Evolutionary conservation across 2,329 filamentous ascomycete genomes (phyloP).

Genomic region (Cordyceps tenuipes): DNA sequence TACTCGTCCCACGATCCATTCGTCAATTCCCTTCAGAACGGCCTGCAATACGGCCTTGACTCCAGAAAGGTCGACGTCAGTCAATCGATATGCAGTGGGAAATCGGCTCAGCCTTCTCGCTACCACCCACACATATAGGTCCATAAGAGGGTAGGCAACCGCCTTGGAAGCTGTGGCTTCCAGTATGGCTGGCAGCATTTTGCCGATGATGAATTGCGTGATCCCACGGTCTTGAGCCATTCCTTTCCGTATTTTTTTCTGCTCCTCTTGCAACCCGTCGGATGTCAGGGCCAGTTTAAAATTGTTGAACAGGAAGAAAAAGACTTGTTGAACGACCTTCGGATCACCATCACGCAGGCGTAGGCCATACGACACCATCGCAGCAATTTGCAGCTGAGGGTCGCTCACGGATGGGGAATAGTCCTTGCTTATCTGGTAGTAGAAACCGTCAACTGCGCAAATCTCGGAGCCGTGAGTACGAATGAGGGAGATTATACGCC

Average conservation of each 20-base stretch:
- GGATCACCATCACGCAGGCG: slow-evolving; percentile 44
- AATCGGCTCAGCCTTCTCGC: slow-evolving; percentile 22
- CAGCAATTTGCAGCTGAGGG: slow-evolving; percentile 47
- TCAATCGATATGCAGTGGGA: slow-evolving; percentile 17
- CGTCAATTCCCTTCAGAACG: slow-evolving; percentile 18
- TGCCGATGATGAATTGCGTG: slow-evolving; percentile 38
- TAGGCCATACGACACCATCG: slow-evolving; percentile 47
- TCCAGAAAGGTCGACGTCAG: slow-evolving; percentile 5
- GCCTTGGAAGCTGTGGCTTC: slow-evolving; percentile 26
- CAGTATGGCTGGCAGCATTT: slow-evolving; percentile 48
- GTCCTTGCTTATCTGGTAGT: slow-evolving; percentile 46
- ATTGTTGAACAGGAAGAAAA: slow-evolving; percentile 49
- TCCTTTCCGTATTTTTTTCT: slow-evolving; percentile 36
- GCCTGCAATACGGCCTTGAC: slow-evolving; percentile 12
- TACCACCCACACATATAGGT: slow-evolving; percentile 41
- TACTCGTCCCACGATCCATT: slow-evolving; percentile 4
- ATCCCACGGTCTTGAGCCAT: slow-evolving; percentile 36
- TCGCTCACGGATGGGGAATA: slow-evolving; percentile 49
- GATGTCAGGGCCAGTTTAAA: slow-evolving; percentile 47
- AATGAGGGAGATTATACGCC: slow-evolving; percentile 43
- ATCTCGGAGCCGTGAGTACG: slow-evolving; percentile 46
- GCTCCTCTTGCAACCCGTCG: slow-evolving; percentile 38
- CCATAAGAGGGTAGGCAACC: slow-evolving; percentile 39
- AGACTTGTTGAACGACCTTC: slow-evolving; percentile 40
- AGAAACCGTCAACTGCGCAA: slow-evolving; percentile 46